Evolutionary conservation across 208 protist species (phyloP), one percentile per base, ranked within the genome.

Genomic region (Sergeia podlipaevii): DNA sequence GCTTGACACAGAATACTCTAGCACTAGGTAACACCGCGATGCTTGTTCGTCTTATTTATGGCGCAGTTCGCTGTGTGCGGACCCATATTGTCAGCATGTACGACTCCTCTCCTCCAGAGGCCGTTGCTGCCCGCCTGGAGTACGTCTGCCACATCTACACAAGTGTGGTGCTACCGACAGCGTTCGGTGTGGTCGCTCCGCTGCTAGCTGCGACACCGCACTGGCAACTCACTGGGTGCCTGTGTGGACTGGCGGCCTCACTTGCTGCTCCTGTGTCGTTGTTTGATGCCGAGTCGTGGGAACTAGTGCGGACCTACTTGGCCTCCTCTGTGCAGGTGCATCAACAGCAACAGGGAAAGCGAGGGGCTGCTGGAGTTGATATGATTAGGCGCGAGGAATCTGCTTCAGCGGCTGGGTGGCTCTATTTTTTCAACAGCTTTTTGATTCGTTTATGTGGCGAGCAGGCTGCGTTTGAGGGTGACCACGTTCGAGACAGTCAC

Each of bases 181-280:
- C 72, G 3, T 63, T 69, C 55, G 51, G 57, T 29, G 39, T 80
- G 17, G 42, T 77, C 1, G 39, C 48, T 0, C 52, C 36, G 26
- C 4, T 4, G 15, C 48, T 54, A 0, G 23, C 43, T 10, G 39
- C 26, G 7, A 36, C 39, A 36, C 48, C 48, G 26, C 48, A 43
- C 33, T 54, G 34, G 15, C 17, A 30, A 42, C 33, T 36, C 15
- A 43, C 48, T 32, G 53, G 60, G 0, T 46, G 45, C 13, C 62
- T 83, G 38, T 80, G 72, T 39, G 68, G 62, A 3, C 42, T 87
- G 33, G 69, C 59, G 24, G 69, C 65, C 1, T 51, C 73, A 4
- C 62, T 89, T 3, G 65, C 82, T 4, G 60, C 52, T 10, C 38
- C 85, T 6, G 64, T 74, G 42, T 62, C 77, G 7, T 24, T 73